Base-by-base conservation (phyloP, 768 basidiomycete genomes). In the Boletus edulis region DNA sequence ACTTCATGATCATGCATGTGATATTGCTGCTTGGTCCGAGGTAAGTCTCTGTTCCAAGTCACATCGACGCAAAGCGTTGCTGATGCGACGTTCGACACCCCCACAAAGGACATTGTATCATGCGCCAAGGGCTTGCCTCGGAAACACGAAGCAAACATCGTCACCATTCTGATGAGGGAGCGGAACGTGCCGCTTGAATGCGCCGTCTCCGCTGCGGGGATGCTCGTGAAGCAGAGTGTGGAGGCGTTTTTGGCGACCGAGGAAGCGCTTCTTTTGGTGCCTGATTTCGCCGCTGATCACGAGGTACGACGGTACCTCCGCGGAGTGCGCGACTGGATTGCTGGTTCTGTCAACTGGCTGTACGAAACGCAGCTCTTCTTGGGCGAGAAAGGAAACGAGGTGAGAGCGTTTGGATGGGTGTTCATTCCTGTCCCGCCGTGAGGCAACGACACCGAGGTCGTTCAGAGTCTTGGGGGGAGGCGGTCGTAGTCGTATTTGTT, bases 281-380 rank as follows among this genome's bases (percentile, higher is more conserved):
- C 60, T 12, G 60, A 56, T 1, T 46, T 57, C 22, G 50, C 57
- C 34, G 45, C 48, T 38, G 54, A 68, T 50, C 57, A 43, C 46
- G 72, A 75, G 48, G 64, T 68, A 27, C 62, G 60, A 20, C 67
- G 60, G 5, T 84, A 81, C 59, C 67, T 81, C 29, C 76, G 70
- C n/a, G 79, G 78, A 8, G 64, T 86, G 29, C 77, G 78, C 35
- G 80, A 85, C 55, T 81, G 76, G 57, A 75, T 87, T 38, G 73
- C 77, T 3, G 85, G 85, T 9, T 74, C 72, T n/a, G 60, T 82
- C n/a, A 79, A 86, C 59, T 86, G 85, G 85, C 55, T 76, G 35
- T 87, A 86, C 59, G 83, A 86, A 67, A 84, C 80, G 0, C 78
- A 85, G 55, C 62, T 83, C 42, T 86, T 79, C 62, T 79, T 87